These are phyloP conservation scores for Yamadazyma sp. DNA, from an alignment of 1,139 yeast species.

Conservation along the genomic window DNA sequence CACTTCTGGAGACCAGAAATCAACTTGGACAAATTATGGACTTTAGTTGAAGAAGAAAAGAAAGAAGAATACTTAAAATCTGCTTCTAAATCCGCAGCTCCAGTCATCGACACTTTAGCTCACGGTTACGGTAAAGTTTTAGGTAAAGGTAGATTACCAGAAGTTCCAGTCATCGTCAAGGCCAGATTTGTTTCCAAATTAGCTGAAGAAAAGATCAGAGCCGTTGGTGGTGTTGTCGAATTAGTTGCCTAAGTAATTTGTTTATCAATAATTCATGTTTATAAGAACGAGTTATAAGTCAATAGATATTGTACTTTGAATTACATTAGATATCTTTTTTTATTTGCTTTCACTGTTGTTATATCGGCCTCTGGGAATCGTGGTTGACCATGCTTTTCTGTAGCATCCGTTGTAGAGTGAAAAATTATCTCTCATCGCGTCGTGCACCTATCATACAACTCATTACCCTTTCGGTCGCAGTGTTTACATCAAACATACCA, in stretches of 20 bases:
- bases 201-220: slow-evolving; percentile 99
- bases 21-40: slow-evolving; percentile 99
- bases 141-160: slow-evolving; percentile 98
- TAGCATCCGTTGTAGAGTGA: not conserved
- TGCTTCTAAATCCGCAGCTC: slow-evolving; percentile 88
- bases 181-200: slow-evolving; percentile 99
- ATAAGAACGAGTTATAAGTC: slow-evolving; percentile 13
- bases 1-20: slow-evolving; percentile 98
- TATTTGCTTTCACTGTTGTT: too few species aligned
- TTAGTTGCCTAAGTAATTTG: slow-evolving; percentile 76
- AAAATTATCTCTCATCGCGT: not conserved
- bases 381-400: not conserved
- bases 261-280: slow-evolving; percentile 12
- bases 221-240: slow-evolving; percentile 99
- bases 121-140: slow-evolving; percentile 99
- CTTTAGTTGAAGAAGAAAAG: slow-evolving; percentile 91
- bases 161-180: slow-evolving; percentile 98
- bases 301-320: slow-evolving; percentile 10
- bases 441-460: not conserved
- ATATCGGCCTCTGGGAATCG: too few species aligned
- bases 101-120: slow-evolving; percentile 99
- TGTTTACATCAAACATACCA: slow-evolving; percentile 13
- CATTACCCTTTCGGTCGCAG: slow-evolving; percentile 8
- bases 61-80: slow-evolving; percentile 92
- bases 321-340: not conserved